Percentiles rank a stretch among this genome's conserved stretches.
These are phyloP conservation scores for Fagus crenata DNA, from an alignment of 306 rosid genomes.

Conservation along the genomic window DNA sequence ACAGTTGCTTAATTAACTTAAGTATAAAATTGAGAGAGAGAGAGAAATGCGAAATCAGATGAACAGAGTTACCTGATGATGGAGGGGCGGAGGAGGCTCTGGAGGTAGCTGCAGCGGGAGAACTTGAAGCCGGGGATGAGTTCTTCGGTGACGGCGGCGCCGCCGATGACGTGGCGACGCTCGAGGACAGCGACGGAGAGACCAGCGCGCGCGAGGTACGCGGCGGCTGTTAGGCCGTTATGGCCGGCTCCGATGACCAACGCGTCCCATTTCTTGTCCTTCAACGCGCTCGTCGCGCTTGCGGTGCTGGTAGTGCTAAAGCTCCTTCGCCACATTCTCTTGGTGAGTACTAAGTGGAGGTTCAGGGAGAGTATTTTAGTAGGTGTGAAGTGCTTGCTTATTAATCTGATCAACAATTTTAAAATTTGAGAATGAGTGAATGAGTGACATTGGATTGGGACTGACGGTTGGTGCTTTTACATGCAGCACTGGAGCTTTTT, in stretches of 20 bases:
- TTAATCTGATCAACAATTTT: too few relatives aligned
- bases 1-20: not conserved
- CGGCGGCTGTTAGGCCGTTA: slow-evolving; percentile 91
- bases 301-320: slow-evolving; percentile 35
- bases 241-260: slow-evolving; percentile 90
- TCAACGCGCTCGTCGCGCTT: slow-evolving; percentile 30
- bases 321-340: slow-evolving; percentile 69
- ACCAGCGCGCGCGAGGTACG: slow-evolving; percentile 83
- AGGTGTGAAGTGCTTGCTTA: too few relatives aligned
- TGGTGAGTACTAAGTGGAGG: not conserved
- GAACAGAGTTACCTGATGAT: slow-evolving; percentile 49
- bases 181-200: slow-evolving; percentile 94
- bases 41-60: not conserved
- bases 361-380: not conserved
- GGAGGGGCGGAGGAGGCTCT: slow-evolving; percentile 86
- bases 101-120: slow-evolving; percentile 92
- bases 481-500: too few relatives aligned
- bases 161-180: slow-evolving; percentile 86
- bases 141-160: slow-evolving; percentile 90
- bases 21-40: not conserved
- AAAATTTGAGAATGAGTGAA: too few relatives aligned
- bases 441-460: too few relatives aligned
- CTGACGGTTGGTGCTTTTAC: too few relatives aligned
- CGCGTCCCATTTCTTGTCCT: slow-evolving; percentile 85
- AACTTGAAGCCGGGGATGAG: slow-evolving; percentile 84